phyloP scores from a whole-genome alignment of 352 stramenopile genomes.

The Globisporangium paddicum region DNA sequence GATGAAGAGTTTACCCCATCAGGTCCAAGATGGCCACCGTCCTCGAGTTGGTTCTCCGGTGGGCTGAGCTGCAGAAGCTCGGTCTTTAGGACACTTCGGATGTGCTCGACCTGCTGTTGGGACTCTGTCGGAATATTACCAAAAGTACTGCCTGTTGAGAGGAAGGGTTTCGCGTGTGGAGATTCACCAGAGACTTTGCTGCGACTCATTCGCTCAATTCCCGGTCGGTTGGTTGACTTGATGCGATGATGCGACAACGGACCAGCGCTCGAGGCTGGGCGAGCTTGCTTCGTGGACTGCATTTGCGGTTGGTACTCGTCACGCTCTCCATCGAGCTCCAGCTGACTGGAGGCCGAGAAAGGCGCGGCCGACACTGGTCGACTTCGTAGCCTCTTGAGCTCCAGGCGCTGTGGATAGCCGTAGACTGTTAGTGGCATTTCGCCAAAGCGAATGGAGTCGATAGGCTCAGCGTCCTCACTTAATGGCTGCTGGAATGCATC shows the following conservation, averaged over 20 bases:
- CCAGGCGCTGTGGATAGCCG: conserved; percentile 38
- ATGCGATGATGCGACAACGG: not conserved
- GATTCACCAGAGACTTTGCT: not conserved
- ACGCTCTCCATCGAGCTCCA: not conserved
- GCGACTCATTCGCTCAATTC: not conserved
- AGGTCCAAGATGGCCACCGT: conserved; percentile 30
- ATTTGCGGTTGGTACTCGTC: not conserved
- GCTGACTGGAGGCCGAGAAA: conserved; percentile 8
- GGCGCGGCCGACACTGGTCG: conserved; percentile 23
- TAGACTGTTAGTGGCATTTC: conserved; percentile 46
- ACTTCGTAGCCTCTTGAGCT: conserved; percentile 25
- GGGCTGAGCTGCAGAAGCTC: conserved; percentile 33
- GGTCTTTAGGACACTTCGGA: conserved; percentile 53
- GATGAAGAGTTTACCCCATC: no score
- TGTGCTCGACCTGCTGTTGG: conserved; percentile 35
- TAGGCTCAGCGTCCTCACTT: conserved; percentile 5
- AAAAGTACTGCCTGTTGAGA: not conserved
- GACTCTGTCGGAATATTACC: not conserved
- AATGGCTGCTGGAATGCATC: conserved; percentile 6
- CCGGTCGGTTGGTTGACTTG: not conserved
- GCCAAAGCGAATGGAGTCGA: not conserved
- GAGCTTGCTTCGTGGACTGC: not conserved
- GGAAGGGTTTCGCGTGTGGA: conserved; percentile 3
- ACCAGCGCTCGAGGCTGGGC: conserved; percentile 8
- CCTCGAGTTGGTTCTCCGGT: conserved; percentile 44